Percentiles rank a stretch among this genome's conserved stretches.
phyloP scores from a whole-genome alignment of 148 eudicot species.

The Camellia lanceoleosa region DNA sequence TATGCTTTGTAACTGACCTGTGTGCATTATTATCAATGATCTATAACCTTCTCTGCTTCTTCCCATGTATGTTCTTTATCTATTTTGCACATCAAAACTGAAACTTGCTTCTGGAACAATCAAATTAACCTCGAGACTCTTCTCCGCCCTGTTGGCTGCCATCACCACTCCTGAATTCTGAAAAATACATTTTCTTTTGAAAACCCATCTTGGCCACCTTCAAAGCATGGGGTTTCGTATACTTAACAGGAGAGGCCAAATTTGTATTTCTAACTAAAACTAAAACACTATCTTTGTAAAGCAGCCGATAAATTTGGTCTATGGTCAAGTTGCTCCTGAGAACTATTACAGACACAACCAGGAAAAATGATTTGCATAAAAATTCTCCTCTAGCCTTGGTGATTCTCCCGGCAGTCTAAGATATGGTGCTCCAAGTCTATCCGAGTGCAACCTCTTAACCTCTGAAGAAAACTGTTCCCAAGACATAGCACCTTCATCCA shows the following conservation, averaged over 20 bases:
- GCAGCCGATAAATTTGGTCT: slow-evolving; percentile 7
- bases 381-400: slow-evolving; percentile 56
- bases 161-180: not conserved
- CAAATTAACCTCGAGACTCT: not conserved
- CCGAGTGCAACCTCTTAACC: slow-evolving; percentile 45
- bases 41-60: slow-evolving; percentile 11
- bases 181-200: not conserved
- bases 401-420: slow-evolving; percentile 36
- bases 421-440: slow-evolving; percentile 48
- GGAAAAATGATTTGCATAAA: slow-evolving; percentile 75
- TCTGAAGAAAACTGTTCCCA: slow-evolving; percentile 51
- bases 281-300: slow-evolving; percentile 18
- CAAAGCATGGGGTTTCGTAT: slow-evolving; percentile 5
- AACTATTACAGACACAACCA: slow-evolving; percentile 57
- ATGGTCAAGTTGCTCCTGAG: slow-evolving; percentile 13
- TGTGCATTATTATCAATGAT: not conserved
- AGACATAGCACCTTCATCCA: slow-evolving; percentile 45
- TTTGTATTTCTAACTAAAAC: slow-evolving; percentile 4
- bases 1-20: not conserved
- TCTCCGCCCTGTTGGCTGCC: not conserved
- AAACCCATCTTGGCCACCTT: slow-evolving; percentile 4
- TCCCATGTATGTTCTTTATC: not conserved
- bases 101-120: slow-evolving; percentile 11
- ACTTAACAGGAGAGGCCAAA: too few relatives aligned
- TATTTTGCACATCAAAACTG: slow-evolving; percentile 1